phyloP scores from a whole-genome alignment of 208 protist genomes.

The Leishmania amazonensis region DNA sequence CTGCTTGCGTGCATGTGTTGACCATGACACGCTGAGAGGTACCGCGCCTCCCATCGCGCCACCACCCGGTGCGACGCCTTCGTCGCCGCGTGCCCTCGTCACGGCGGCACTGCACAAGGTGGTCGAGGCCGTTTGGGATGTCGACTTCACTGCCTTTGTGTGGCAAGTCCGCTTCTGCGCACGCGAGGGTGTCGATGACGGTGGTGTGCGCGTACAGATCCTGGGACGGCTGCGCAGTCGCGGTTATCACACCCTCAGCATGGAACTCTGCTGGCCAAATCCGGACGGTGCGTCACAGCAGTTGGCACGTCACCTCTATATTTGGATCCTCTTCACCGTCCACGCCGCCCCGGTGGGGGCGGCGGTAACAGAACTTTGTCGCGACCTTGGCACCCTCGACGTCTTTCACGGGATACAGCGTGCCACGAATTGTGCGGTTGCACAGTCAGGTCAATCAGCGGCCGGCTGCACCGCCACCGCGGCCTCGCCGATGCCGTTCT shows the following conservation, averaged over 20 bases:
- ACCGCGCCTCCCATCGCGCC: neutral
- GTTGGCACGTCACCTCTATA: slow-evolving; percentile 10
- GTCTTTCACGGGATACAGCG: slow-evolving; percentile 4
- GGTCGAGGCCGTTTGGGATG: slow-evolving; percentile 13
- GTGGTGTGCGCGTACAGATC: neutral
- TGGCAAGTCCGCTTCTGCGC: slow-evolving; percentile 14
- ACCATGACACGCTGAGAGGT: neutral
- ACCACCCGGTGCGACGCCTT: neutral
- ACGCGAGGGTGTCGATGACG: neutral
- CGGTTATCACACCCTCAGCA: slow-evolving; percentile 15
- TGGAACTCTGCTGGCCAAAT: slow-evolving; percentile 13
- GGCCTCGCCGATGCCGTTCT: neutral
- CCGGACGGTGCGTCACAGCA: neutral
- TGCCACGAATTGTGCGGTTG: neutral
- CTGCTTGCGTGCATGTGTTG: slow-evolving; percentile 9
- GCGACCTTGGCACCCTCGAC: slow-evolving; percentile 53
- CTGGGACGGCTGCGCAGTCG: slow-evolving; percentile 8
- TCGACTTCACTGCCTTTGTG: slow-evolving; percentile 24
- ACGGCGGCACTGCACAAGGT: slow-evolving; percentile 3
- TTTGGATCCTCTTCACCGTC: slow-evolving; percentile 28
- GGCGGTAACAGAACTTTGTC: slow-evolving; percentile 35
- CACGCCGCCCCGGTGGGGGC: neutral
- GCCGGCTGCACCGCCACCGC: neutral
- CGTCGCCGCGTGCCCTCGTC: neutral
- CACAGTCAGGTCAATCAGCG: neutral